Evolutionary conservation across 345 rosid genomes (phyloP), one percentile per base, ranked within the genome.

Genomic region (Aethionema arabicum): DNA sequence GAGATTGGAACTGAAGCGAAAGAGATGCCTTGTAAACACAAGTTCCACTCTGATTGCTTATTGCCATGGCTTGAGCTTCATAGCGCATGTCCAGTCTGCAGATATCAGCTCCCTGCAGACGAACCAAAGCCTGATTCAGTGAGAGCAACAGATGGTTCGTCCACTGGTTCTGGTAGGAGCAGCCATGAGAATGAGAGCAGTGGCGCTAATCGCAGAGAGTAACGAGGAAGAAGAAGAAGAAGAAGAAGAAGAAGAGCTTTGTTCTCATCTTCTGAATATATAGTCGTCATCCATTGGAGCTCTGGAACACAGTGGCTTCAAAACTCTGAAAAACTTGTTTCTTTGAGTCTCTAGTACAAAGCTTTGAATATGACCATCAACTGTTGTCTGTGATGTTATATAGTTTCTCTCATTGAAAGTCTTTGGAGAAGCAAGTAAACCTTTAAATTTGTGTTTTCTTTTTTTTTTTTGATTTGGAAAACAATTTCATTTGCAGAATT

Each of bases 51-150:
- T 33, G 73, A 66, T 10, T 91, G 98, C 57, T 71, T 91, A 76
- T 62, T 83, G 42, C 88, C 92, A 11, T 91, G 98, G 98, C 75
- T 91, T 67, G 90, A 88, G 78, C 88, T 91, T 66, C 98, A 91
- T 47, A 86, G 96, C 65, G 83, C 96, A 12, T 91, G 95, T 42
- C 98, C 96, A 0, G 82, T 91, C 61, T 91, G 98, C 63, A 81
- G 96, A 73, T 76, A 61, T 74, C 90, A 86, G 77, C 51, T 91
- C 57, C 87, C 95, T 65, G 55, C 45, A 3, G 90, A 86, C 58
- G 96, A 88, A 49, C 57, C 84, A 1, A 85, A 86, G 74, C 66
- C 73, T 0, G 85, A 80, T 31, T 59, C 85, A 7, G 86, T 43
- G 42, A 79, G 75, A 11, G 12, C 4, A 11, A 21, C 27, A 21